A percentile compares a stretch with the other conserved stretches of the same genome.
Evolutionary conservation across 1,284 basidiomycete genomes (phyloP).

Genomic region (Irpex sp.): DNA sequence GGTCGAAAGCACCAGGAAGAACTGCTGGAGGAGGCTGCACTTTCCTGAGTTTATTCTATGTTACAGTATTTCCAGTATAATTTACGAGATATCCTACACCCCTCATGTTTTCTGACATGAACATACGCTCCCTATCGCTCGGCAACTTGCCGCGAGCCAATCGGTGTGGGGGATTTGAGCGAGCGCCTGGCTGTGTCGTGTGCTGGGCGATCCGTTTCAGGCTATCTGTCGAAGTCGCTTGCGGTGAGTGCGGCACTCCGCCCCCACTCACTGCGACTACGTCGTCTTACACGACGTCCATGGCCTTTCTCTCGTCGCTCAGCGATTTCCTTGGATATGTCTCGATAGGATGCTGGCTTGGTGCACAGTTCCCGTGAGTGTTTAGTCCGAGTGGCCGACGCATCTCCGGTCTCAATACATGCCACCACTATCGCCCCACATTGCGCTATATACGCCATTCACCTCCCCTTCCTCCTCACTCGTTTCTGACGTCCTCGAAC

Average conservation of each 20-base stretch:
- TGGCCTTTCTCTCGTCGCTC: conserved; percentile 17
- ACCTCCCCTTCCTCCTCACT: not conserved
- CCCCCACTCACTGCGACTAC: conserved; percentile 4
- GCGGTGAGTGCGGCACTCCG: not conserved
- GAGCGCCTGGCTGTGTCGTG: not conserved
- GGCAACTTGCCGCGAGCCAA: not conserved
- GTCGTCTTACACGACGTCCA: conserved; percentile 9
- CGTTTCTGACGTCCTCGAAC: conserved; percentile 2
- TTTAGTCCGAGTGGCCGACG: conserved; percentile 13
- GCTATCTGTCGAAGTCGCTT: not conserved
- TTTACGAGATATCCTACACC: too few species aligned
- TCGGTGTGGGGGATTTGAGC: not conserved
- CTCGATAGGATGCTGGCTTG: conserved; percentile 85
- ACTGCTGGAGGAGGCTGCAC: conserved; percentile 56
- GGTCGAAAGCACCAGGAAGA: conserved; percentile 59
- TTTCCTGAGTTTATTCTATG: conserved; percentile 23
- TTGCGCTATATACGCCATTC: conserved; percentile 10
- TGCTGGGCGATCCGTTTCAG: not conserved
- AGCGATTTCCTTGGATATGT: conserved; percentile 60
- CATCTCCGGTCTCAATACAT: conserved; percentile 3
- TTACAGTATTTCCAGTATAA: not conserved
- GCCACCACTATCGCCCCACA: conserved; percentile 1
- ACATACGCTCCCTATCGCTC: not conserved
- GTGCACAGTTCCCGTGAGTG: conserved; percentile 88
- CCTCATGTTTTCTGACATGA: too few species aligned